phyloP scores from a whole-genome alignment of 306 rosid genomes.

The Boehmeria nivea region DNA sequence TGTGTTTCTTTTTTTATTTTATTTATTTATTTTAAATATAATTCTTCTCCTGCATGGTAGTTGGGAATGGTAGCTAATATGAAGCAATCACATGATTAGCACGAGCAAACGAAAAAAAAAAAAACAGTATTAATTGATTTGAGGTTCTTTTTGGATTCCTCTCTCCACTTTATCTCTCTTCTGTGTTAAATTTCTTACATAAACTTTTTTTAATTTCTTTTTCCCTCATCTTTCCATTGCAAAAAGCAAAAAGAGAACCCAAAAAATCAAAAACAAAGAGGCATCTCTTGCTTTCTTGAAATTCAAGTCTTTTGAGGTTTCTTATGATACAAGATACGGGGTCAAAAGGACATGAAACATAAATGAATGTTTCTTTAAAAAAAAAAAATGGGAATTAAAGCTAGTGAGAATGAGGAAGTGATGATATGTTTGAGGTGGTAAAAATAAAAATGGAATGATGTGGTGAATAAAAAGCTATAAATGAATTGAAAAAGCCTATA shows the following conservation, averaged over 20 bases:
- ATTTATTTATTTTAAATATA: too few species aligned
- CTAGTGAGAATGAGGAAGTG: not conserved
- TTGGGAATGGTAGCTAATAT: slow-evolving; percentile 75
- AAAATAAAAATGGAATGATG: slow-evolving; percentile 12
- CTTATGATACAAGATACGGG: slow-evolving; percentile 40
- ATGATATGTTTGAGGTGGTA: slow-evolving; percentile 7
- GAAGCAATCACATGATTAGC: slow-evolving; percentile 60
- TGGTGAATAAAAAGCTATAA: slow-evolving; percentile 2
- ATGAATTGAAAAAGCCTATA: slow-evolving; percentile 1
- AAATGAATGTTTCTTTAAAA: not conserved
- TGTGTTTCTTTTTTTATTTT: not conserved
- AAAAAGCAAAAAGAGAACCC: slow-evolving; percentile 33
- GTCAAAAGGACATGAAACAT: slow-evolving; percentile 15
- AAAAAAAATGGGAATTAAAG: not conserved
- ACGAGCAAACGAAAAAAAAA: slow-evolving; percentile 34
- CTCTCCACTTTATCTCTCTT: slow-evolving; percentile 15
- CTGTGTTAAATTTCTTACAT: slow-evolving; percentile 21
- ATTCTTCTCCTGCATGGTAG: slow-evolving; percentile 38
- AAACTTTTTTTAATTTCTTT: slow-evolving; percentile 13
- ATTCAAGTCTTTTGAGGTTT: slow-evolving; percentile 44
- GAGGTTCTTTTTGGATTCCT: slow-evolving; percentile 33
- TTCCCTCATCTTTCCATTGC: slow-evolving; percentile 18
- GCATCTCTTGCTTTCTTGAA: slow-evolving; percentile 41
- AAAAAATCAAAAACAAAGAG: slow-evolving; percentile 37
- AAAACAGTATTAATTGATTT: slow-evolving; percentile 33